A percentile compares a stretch with the other conserved stretches of the same genome.
These are phyloP conservation scores for Exophiala xenobiotica DNA, from an alignment of 2,329 filamentous ascomycete genomes.

Conservation along the genomic window DNA sequence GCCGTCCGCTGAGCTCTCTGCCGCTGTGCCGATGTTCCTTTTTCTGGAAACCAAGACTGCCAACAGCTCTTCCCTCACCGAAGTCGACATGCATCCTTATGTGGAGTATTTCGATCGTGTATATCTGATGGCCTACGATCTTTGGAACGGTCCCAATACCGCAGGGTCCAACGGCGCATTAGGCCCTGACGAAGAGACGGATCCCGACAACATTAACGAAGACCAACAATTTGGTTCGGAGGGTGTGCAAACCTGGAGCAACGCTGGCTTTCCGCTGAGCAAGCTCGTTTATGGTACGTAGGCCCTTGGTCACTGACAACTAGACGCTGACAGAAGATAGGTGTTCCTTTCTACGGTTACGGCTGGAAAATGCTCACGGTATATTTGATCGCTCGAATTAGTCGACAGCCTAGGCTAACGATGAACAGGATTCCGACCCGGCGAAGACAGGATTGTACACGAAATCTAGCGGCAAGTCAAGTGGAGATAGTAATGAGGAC, in stretches of 20 bases:
- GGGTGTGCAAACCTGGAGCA: background rate
- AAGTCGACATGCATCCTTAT: slow-evolving; percentile 6
- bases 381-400: background rate
- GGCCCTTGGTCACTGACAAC: too few relatives aligned
- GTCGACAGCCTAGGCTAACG: background rate
- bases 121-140: slow-evolving; percentile 8
- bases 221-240: slow-evolving; percentile 4
- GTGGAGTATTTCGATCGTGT: background rate
- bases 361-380: too few relatives aligned
- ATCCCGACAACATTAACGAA: background rate
- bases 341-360: slow-evolving; percentile 9
- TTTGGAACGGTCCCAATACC: background rate
- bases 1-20: background rate
- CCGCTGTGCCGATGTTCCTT: slow-evolving; percentile 1
- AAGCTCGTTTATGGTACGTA: slow-evolving; percentile 5
- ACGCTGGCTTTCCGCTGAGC: slow-evolving; percentile 3
- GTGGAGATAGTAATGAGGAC: slow-evolving; percentile 1
- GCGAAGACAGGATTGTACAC: background rate
- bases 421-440: background rate
- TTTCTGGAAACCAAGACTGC: background rate
- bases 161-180: slow-evolving; percentile 7
- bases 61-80: background rate
- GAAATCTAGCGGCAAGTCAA: background rate
- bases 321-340: too few relatives aligned
- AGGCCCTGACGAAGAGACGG: background rate